phyloP scores from a whole-genome alignment of 306 rosid genomes.

The Castanea crenata region DNA sequence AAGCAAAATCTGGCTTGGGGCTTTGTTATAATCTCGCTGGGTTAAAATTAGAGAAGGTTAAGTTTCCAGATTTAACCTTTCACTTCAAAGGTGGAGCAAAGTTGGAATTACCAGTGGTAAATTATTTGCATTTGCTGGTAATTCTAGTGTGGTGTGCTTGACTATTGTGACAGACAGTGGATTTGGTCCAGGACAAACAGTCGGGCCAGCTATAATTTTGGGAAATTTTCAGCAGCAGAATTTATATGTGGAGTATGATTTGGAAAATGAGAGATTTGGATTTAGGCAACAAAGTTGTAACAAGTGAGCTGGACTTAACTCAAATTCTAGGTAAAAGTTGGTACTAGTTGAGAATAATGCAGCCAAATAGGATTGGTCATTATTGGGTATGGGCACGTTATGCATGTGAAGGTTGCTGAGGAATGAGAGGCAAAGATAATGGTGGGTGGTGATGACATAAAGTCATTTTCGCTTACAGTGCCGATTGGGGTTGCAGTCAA shows the following conservation, averaged over 20 bases:
- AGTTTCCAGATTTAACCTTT: conserved; percentile 55
- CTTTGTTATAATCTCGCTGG: conserved; percentile 58
- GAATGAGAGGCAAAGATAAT: neutral
- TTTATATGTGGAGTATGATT: conserved; percentile 67
- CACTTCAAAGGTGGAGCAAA: conserved; percentile 86
- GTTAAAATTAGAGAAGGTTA: conserved; percentile 7
- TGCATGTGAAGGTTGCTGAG: neutral
- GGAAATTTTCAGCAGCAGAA: conserved; percentile 88
- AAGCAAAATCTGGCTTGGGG: conserved; percentile 54
- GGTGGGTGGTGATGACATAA: neutral
- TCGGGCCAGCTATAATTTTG: conserved; percentile 77
- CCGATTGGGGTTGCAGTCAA: too few relatives aligned
- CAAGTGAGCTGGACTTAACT: neutral
- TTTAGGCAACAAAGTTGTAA: conserved; percentile 52
- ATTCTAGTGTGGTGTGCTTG: conserved; percentile 47
- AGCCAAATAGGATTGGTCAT: neutral
- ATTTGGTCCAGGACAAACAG: conserved; percentile 3
- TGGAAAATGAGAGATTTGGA: conserved; percentile 65
- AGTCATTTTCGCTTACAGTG: too few relatives aligned
- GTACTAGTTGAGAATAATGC: neutral
- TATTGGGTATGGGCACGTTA: neutral
- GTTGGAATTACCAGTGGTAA: conserved; percentile 48
- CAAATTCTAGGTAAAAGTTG: neutral
- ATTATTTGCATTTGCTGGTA: conserved; percentile 56
- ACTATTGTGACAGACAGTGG: conserved; percentile 45